Evolutionary conservation across 1,139 yeast species (phyloP).

Genomic region (Scheffersomyces lignicola): DNA sequence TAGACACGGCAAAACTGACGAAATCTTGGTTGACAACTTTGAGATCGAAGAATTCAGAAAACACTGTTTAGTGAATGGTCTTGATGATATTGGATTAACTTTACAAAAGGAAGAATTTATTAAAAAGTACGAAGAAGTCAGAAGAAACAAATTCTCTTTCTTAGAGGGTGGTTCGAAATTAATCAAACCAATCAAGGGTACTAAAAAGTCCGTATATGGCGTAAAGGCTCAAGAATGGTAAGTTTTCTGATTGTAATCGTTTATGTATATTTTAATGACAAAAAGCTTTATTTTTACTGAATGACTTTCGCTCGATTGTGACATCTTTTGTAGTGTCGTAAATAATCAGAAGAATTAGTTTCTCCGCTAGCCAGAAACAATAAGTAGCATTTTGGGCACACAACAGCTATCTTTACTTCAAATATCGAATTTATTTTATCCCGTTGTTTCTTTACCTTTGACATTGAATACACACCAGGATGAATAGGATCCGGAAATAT

Average conservation of each 20-base stretch:
- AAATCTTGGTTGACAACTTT: slow-evolving; percentile 75
- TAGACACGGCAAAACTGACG: slow-evolving; percentile 61
- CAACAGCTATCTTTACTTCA: too few relatives aligned
- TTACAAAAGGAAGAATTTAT: slow-evolving; percentile 84
- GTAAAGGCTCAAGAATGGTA: slow-evolving; percentile 81
- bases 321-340: too few relatives aligned
- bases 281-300: too few relatives aligned
- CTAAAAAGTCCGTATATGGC: slow-evolving; percentile 70
- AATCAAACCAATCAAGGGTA: slow-evolving; percentile 64
- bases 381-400: too few relatives aligned
- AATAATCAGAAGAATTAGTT: too few relatives aligned
- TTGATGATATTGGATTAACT: slow-evolving; percentile 95
- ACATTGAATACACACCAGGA: neutral
- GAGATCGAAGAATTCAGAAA: slow-evolving; percentile 91
- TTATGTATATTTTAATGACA: slow-evolving; percentile 3
- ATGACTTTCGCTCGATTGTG: too few relatives aligned
- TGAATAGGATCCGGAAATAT: neutral
- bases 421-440: too few relatives aligned
- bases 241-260: slow-evolving; percentile 4
- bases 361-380: too few relatives aligned
- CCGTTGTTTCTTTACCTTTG: too few relatives aligned
- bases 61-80: slow-evolving; percentile 90
- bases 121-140: slow-evolving; percentile 65
- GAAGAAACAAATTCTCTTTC: slow-evolving; percentile 83
- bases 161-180: slow-evolving; percentile 81